Percentiles rank a stretch among this genome's conserved stretches.
Evolutionary conservation across 257 asterid genomes (phyloP).

Genomic region (Solanum tacnaense): DNA sequence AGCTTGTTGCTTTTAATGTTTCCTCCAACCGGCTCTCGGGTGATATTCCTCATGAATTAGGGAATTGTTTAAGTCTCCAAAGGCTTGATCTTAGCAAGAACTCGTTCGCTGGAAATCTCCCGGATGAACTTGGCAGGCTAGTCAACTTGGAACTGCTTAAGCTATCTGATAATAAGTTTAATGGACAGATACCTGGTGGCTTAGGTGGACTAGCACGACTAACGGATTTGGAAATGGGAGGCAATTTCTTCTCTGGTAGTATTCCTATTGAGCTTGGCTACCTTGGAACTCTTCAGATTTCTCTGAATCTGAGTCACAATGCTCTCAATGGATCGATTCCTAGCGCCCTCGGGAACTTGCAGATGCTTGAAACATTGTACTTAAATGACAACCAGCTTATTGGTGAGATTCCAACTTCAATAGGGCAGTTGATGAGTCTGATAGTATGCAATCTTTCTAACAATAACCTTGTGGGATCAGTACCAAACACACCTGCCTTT

Average conservation of each 20-base stretch:
- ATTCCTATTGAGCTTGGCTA: constrained; percentile 68
- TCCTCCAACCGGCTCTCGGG: constrained; percentile 60
- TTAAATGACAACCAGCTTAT: constrained; percentile 61
- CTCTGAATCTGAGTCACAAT: constrained; percentile 67
- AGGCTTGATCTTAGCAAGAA: constrained; percentile 81
- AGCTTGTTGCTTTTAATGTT: constrained; percentile 71
- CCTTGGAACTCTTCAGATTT: constrained; percentile 65
- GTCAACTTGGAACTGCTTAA: constrained; percentile 68
- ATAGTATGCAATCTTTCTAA: constrained; percentile 71
- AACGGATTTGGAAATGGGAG: constrained; percentile 80
- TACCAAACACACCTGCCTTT: constrained; percentile 63
- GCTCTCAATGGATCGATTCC: constrained; percentile 58
- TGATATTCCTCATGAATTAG: constrained; percentile 55
- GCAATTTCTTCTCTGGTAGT: constrained; percentile 52
- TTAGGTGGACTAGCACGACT: constrained; percentile 58
- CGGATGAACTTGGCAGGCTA: constrained; percentile 49
- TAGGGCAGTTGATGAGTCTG: constrained; percentile 65
- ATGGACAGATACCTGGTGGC: constrained; percentile 49
- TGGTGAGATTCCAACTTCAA: constrained; percentile 67
- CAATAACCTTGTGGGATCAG: constrained; percentile 51
- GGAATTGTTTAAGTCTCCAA: constrained; percentile 62
- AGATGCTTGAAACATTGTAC: constrained; percentile 70
- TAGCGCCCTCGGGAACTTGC: constrained; percentile 48
- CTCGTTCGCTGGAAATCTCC: constrained; percentile 44
- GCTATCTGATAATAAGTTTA: constrained; percentile 56